Conservation (phyloP, 164 flowering plant genomes). For the Berberis thunbergii region DNA sequence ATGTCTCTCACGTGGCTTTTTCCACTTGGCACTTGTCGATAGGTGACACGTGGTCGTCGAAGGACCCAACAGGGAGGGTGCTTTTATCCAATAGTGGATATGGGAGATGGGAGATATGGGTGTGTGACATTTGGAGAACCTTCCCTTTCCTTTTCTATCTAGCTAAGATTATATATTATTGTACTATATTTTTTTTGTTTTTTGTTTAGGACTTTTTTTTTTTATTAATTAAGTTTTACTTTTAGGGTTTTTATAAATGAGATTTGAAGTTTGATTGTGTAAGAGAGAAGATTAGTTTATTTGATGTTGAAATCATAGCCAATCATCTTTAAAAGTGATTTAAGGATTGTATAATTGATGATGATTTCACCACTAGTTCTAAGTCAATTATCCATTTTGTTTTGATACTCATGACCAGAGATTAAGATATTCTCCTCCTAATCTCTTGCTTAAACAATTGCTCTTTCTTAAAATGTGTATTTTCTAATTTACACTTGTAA, state of each 20-base stretch:
- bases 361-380: neutral
- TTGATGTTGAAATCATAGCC: constrained; percentile 1
- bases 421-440: neutral
- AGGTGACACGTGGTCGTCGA: neutral
- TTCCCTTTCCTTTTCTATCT: no score
- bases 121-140: no score
- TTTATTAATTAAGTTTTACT: neutral
- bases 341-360: no score
- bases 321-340: no score
- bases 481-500: no score
- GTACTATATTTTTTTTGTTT: no score
- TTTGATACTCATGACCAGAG: constrained; percentile 12
- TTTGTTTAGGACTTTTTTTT: neutral
- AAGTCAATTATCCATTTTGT: constrained; percentile 14
- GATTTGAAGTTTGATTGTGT: neutral
- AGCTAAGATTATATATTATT: no score
- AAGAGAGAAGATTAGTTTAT: constrained; percentile 1
- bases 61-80: no score
- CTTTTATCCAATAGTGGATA: no score
- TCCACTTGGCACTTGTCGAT: neutral
- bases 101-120: no score
- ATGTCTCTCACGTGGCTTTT: neutral
- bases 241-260: neutral
- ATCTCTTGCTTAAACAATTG: no score
- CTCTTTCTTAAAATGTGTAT: no score